phyloP scores from a whole-genome alignment of 768 basidiomycete genomes.

The Tulasnella sp. region DNA sequence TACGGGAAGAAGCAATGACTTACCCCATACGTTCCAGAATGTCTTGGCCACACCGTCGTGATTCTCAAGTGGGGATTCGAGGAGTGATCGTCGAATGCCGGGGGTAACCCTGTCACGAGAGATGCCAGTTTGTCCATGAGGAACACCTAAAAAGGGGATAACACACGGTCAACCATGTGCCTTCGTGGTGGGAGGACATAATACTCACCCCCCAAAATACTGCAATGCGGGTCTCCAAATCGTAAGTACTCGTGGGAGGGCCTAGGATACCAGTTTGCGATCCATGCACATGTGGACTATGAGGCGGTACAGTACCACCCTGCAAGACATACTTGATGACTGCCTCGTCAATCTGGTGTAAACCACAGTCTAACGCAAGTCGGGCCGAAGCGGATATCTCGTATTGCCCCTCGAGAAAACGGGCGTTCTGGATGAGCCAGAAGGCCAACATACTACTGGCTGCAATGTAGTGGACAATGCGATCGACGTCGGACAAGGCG shows the following conservation, averaged over 20 bases:
- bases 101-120: conserved; percentile 9
- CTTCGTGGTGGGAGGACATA: neutral
- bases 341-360: conserved; percentile 12
- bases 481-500: conserved; percentile 2
- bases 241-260: neutral
- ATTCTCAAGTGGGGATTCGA: conserved; percentile 1
- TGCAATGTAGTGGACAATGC: conserved; percentile 3
- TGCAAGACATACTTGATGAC: neutral
- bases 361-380: conserved; percentile 12
- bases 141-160: neutral
- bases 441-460: conserved; percentile 1
- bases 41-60: conserved; percentile 10
- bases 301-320: neutral
- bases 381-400: conserved; percentile 10
- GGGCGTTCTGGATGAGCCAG: conserved; percentile 11
- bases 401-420: conserved; percentile 14
- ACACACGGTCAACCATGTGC: neutral
- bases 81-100: conserved; percentile 10
- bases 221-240: conserved; percentile 5
- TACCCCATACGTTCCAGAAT: conserved; percentile 3
- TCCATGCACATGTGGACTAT: neutral
- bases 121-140: conserved; percentile 1
- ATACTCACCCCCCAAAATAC: conserved; percentile 11
- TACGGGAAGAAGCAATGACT: neutral
- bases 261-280: conserved; percentile 2